Evolutionary conservation across 2,329 filamentous ascomycete genomes (phyloP), one percentile per base, ranked within the genome.

Genomic region (Aspergillus uvarum): DNA sequence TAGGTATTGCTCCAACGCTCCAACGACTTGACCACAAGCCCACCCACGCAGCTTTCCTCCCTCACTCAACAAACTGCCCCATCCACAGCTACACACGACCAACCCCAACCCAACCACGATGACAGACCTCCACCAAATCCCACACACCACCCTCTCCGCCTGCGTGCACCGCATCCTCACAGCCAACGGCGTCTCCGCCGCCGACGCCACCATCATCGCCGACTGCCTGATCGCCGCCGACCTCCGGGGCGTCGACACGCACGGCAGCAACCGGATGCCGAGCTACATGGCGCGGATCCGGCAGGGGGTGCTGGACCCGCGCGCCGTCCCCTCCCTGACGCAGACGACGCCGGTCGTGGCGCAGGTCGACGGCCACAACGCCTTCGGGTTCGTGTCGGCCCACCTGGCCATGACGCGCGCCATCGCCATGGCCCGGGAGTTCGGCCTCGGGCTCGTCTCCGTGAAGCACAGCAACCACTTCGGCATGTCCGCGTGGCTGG

Each of bases 401-500:
- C 81, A 86, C 50, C 68, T 76, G 57, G 90, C 83, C 26, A 93
- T 94, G 87, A 72, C 74, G 0, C 81, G 82, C 0, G 90, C 90
- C 0, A 85, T 92, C 50, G 80, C 84, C 10, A 87, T 89, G 76
- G 90, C 90, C 0, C 75, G 79, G 24, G 87, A 67, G 1, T 79
- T 73, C 67, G 90, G 90, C 12, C 90, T 94, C 63, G 91, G 90
- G 26, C 87, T 95, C 83, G 88, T 89, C 0, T 86, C 84, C 59
- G 81, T 94, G 69, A 89, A 87, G 73, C 88, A 89, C 74, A 90
- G 87, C 47, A 94, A 94, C 68, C 90, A 94, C 73, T 93, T 90
- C 68, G 91, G 91, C 56, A 95, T 95, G 90, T 84, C 84, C 3
- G 90, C 91, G 0, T 94, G 90, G 89, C 71, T 92, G 0, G 89